phyloP scores from a whole-genome alignment of 2,329 filamentous ascomycete species.

The Colletotrichum sp. region DNA sequence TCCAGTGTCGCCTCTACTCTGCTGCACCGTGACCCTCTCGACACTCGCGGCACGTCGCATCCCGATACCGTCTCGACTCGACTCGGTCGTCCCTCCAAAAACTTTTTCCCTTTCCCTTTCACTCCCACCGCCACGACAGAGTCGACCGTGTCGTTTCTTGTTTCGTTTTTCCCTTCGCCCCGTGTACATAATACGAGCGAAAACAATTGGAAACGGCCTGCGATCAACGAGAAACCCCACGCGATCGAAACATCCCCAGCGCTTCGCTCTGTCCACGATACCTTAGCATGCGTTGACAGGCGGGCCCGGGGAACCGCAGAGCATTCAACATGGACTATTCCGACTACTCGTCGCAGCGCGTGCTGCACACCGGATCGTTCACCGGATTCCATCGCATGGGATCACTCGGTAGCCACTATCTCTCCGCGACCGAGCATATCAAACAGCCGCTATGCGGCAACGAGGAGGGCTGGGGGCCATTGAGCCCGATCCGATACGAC shows the following conservation, averaged over 20 bases:
- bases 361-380: conserved; percentile 65
- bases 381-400: conserved; percentile 58
- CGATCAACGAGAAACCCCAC: not conserved
- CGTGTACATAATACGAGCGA: not conserved
- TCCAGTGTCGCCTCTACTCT: not conserved
- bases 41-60: conserved; percentile 10
- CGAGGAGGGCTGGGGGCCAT: conserved; percentile 91
- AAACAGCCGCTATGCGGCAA: conserved; percentile 85
- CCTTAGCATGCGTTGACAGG: conserved; percentile 18
- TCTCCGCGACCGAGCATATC: conserved; percentile 53
- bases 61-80: conserved; percentile 8
- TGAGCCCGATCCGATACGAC: conserved; percentile 88
- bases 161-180: not conserved
- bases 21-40: not conserved
- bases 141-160: not conserved
- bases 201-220: not conserved
- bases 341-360: conserved; percentile 45
- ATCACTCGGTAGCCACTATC: conserved; percentile 63
- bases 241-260: not conserved
- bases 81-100: conserved; percentile 2
- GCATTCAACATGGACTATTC: conserved; percentile 17
- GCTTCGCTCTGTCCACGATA: not conserved
- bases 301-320: conserved; percentile 9
- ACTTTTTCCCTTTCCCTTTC: not conserved
- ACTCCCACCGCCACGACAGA: not conserved